These are phyloP conservation scores for Solanum medicagineum DNA, from an alignment of 257 asterid genomes.

Conservation along the genomic window DNA sequence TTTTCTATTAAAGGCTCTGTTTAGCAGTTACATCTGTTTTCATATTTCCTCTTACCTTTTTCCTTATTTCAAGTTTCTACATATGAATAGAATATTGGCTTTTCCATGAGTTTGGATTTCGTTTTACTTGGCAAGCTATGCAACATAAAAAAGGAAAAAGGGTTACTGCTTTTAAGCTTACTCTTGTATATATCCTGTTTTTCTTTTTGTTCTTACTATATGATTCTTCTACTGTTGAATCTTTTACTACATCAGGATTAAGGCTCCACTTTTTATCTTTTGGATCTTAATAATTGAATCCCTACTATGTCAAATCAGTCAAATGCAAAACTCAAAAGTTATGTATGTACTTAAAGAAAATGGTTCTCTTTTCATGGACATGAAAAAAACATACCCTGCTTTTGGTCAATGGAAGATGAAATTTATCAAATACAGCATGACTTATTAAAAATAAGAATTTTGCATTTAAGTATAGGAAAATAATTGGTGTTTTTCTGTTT, in stretches of 20 bases:
- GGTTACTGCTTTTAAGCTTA: background rate
- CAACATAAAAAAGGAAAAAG: background rate
- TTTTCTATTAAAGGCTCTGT: background rate
- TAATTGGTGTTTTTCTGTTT: background rate
- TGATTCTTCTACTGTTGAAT: background rate
- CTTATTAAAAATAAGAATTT: background rate
- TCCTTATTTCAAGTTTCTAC: background rate
- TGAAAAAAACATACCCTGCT: background rate
- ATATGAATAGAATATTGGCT: background rate
- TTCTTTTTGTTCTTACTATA: background rate
- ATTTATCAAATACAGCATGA: background rate
- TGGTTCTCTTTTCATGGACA: background rate
- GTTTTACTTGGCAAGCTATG: background rate
- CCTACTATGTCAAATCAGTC: background rate
- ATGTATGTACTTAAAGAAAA: background rate
- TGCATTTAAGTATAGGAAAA: background rate
- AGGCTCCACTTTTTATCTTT: background rate
- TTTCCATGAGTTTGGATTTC: background rate
- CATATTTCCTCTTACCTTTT: background rate
- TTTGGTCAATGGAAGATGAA: background rate
- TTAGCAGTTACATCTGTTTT: background rate
- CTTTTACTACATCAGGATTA: background rate
- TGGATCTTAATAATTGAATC: background rate
- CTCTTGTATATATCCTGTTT: background rate
- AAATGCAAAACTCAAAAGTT: background rate